Percentiles rank a stretch among this genome's conserved stretches.
These are phyloP conservation scores for Marasmius fiardii DNA, from an alignment of 1,284 basidiomycete species.

Conservation along the genomic window DNA sequence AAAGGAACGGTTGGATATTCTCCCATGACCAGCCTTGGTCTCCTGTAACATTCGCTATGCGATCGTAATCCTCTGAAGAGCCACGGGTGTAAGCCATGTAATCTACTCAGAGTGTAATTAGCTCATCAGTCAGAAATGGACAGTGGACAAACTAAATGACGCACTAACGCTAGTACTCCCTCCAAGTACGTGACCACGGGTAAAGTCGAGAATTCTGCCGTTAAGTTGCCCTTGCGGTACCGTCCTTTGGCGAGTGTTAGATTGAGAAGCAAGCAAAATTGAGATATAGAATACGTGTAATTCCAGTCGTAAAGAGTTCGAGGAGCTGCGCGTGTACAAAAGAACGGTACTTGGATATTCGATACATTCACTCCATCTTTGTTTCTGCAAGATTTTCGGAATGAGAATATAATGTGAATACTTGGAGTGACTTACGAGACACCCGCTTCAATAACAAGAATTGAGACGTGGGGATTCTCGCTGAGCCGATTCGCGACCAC, in stretches of 20 bases:
- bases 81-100: not conserved
- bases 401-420: not conserved
- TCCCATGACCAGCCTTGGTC: conserved; percentile 3
- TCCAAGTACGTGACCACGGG: conserved; percentile 10
- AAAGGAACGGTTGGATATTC: not conserved
- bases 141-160: not conserved
- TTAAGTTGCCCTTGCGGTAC: conserved; percentile 6
- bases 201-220: not conserved
- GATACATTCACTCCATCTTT: not conserved
- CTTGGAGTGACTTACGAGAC: not conserved
- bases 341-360: conserved; percentile 4
- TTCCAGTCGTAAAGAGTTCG: conserved; percentile 8
- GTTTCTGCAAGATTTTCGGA: not conserved
- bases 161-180: conserved; percentile 9
- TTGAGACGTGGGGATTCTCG: conserved; percentile 33
- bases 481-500: conserved; percentile 40
- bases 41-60: not conserved
- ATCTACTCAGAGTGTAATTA: not conserved
- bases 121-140: not conserved
- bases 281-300: conserved; percentile 4
- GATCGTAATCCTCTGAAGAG: not conserved
- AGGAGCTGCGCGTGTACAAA: not conserved
- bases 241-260: not conserved
- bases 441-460: conserved; percentile 38
- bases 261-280: not conserved